Conservation (phyloP, 495 filamentous ascomycete genomes). For the Lasiosphaeriaceae sp. region DNA sequence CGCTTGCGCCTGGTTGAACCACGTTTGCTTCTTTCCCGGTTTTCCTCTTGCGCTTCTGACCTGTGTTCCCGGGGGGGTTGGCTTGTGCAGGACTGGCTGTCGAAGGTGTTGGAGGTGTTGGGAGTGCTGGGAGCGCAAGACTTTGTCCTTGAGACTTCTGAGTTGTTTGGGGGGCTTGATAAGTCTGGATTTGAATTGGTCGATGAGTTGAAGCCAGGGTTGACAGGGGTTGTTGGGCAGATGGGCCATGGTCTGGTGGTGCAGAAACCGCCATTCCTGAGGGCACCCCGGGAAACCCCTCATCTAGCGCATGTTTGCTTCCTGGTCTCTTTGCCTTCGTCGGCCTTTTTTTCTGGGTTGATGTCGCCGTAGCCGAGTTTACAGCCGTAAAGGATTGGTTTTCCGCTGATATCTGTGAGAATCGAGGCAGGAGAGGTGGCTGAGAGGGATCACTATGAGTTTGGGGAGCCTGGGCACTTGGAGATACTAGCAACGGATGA, state of each 20-base stretch:
- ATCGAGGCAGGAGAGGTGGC: not conserved
- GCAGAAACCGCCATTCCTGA: not conserved
- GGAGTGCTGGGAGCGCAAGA: not conserved
- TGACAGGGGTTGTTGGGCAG: not conserved
- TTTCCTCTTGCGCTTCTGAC: conserved; percentile 29
- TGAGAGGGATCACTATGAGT: not conserved
- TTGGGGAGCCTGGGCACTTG: conserved; percentile 5
- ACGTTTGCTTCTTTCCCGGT: conserved; percentile 3
- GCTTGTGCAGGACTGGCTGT: conserved; percentile 5
- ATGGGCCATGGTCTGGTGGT: not conserved
- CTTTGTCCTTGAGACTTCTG: conserved; percentile 3
- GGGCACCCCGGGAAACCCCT: not conserved
- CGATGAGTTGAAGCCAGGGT: not conserved
- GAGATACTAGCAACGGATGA: not conserved
- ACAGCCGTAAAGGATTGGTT: conserved; percentile 26
- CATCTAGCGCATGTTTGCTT: not conserved
- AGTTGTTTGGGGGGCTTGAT: not conserved
- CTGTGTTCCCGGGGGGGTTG: not conserved
- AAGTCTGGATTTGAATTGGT: not conserved
- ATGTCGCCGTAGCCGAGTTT: conserved; percentile 10
- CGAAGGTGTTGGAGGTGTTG: conserved; percentile 8
- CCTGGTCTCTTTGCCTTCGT: conserved; percentile 6
- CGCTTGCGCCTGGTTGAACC: not conserved
- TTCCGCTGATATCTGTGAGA: not conserved
- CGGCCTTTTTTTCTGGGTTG: conserved; percentile 13